These are phyloP conservation scores for Tanozyma kutaoensis DNA, from an alignment of 805 yeast species.

Conservation along the genomic window DNA sequence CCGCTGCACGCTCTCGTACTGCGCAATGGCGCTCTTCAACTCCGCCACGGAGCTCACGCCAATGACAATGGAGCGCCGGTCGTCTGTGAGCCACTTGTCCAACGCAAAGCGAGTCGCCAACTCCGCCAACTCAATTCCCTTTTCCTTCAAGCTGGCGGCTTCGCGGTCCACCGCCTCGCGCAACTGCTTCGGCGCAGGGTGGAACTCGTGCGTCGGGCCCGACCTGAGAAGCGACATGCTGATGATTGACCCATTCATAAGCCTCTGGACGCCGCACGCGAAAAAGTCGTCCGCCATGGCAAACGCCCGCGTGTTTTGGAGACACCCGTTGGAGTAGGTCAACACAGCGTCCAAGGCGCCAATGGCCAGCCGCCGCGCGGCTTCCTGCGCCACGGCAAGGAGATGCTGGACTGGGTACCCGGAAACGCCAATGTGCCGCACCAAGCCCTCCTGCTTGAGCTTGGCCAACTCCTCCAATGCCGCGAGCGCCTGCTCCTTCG, in stretches of 20 bases:
- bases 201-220: constrained; percentile 57
- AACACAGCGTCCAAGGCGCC: constrained; percentile 64
- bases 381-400: constrained; percentile 31
- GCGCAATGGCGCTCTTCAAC: constrained; percentile 45
- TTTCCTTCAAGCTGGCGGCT: constrained; percentile 22
- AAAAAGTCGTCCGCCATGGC: constrained; percentile 34
- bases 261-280: constrained; percentile 40
- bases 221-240: constrained; percentile 78
- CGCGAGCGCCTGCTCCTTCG: constrained; percentile 35
- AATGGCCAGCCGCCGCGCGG: constrained; percentile 23
- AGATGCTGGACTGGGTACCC: constrained; percentile 78
- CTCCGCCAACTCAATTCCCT: constrained; percentile 58
- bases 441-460: constrained; percentile 51
- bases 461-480: constrained; percentile 51
- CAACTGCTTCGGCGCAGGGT: constrained; percentile 59
- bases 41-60: constrained; percentile 64
- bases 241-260: constrained; percentile 77
- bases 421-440: constrained; percentile 61
- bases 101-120: constrained; percentile 70
- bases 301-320: constrained; percentile 54
- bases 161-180: constrained; percentile 36
- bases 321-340: constrained; percentile 69
- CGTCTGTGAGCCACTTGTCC: constrained; percentile 34
- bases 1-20: constrained; percentile 26
- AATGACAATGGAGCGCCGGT: constrained; percentile 46